phyloP scores from a whole-genome alignment of 768 basidiomycete species.

The Collybia mongolica region DNA sequence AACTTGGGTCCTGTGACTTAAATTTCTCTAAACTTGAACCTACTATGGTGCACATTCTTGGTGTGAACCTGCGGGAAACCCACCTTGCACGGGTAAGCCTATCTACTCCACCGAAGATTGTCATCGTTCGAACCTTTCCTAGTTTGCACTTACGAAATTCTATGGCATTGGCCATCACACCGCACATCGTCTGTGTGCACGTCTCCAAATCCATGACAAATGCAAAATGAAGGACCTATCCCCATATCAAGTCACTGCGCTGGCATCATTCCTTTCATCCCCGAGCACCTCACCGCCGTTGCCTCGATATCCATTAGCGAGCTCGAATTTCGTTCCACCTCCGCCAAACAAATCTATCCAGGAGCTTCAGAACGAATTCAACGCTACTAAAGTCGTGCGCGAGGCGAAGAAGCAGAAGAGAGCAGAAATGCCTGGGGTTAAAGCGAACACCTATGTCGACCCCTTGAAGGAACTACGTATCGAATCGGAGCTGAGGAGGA shows the following conservation, averaged over 20 bases:
- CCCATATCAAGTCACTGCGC: constrained; percentile 82
- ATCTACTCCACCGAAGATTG: constrained; percentile 31
- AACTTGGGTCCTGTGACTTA: constrained; percentile 14
- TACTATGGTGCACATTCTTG: constrained; percentile 84
- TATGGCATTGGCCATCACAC: constrained; percentile 83
- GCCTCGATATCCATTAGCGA: constrained; percentile 65
- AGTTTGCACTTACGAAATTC: constrained; percentile 91
- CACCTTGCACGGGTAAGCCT: constrained; percentile 69
- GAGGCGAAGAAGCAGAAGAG: constrained; percentile 29
- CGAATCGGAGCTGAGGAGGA: constrained; percentile 82
- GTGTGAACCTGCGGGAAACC: constrained; percentile 76
- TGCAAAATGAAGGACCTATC: constrained; percentile 81
- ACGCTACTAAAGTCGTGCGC: constrained; percentile 24
- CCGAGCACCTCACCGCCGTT: constrained; percentile 74
- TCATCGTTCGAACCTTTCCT: background rate
- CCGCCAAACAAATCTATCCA: constrained; percentile 38
- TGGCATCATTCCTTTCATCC: constrained; percentile 94
- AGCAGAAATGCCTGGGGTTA: constrained; percentile 15
- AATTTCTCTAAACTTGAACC: background rate
- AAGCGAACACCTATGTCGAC: constrained; percentile 38
- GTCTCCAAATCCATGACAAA: constrained; percentile 87
- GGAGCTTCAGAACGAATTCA: constrained; percentile 39
- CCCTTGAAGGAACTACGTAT: constrained; percentile 75
- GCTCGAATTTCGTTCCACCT: constrained; percentile 47
- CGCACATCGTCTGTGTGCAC: constrained; percentile 82